A percentile compares a stretch with the other conserved stretches of the same genome.
Evolutionary conservation across 768 basidiomycete species (phyloP).

Genomic region (Calocera viscosa): DNA sequence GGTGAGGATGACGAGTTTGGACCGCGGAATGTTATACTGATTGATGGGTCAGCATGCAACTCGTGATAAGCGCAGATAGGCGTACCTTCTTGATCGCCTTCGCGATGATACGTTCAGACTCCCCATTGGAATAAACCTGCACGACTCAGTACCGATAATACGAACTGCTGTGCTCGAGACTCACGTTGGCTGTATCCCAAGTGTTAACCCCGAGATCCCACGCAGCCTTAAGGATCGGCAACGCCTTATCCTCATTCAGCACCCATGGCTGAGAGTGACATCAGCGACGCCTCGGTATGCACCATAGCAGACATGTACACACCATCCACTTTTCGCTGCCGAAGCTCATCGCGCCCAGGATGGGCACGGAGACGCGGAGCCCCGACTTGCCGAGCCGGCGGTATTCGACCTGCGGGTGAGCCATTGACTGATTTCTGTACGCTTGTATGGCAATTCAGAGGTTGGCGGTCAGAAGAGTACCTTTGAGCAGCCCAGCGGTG

Average conservation of each 20-base stretch:
- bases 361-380: constrained; percentile 27
- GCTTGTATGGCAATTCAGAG: too few relatives aligned
- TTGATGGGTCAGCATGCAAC: background rate
- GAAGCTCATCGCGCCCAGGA: constrained; percentile 21
- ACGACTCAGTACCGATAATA: too few relatives aligned
- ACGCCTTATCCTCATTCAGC: constrained; percentile 19
- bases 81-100: constrained; percentile 30
- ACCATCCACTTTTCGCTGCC: background rate
- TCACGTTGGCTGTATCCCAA: constrained; percentile 31
- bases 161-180: too few relatives aligned
- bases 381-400: constrained; percentile 22
- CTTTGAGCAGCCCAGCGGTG: too few relatives aligned
- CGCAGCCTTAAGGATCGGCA: constrained; percentile 30
- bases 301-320: background rate
- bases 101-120: constrained; percentile 30
- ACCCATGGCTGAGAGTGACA: constrained; percentile 16
- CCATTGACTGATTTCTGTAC: background rate
- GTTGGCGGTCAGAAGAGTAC: too few relatives aligned
- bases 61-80: constrained; percentile 13
- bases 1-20: constrained; percentile 26
- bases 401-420: constrained; percentile 6
- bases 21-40: constrained; percentile 27
- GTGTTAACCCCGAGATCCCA: constrained; percentile 33
- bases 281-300: background rate
- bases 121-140: constrained; percentile 25